Evolutionary conservation across 495 filamentous ascomycete genomes (phyloP).

Genomic region (Neurospora sp.): DNA sequence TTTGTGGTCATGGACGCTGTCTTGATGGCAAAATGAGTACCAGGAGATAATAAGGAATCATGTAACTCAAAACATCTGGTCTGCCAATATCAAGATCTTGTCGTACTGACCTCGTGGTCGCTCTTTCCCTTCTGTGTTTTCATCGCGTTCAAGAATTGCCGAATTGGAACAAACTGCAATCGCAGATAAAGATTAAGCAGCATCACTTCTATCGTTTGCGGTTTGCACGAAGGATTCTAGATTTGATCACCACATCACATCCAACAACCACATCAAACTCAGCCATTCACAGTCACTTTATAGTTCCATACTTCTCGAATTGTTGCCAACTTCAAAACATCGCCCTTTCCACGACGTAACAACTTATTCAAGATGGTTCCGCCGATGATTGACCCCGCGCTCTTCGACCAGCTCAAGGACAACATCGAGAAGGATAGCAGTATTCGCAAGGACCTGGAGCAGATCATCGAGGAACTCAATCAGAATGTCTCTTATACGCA

Average conservation of each 20-base stretch:
- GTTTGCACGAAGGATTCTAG: neutral
- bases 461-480: constrained; percentile 70
- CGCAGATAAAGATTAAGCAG: neutral
- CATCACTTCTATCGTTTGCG: neutral
- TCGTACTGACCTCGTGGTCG: neutral
- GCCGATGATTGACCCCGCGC: constrained; percentile 60
- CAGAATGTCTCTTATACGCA: constrained; percentile 53
- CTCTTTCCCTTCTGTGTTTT: neutral
- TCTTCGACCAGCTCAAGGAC: constrained; percentile 79
- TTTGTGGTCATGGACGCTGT: neutral
- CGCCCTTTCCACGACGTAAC: neutral
- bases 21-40: neutral
- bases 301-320: neutral
- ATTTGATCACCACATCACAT: neutral
- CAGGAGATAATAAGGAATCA: neutral
- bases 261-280: neutral
- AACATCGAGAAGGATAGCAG: constrained; percentile 81
- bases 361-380: constrained; percentile 16
- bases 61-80: neutral
- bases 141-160: neutral
- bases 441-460: constrained; percentile 72
- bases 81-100: neutral
- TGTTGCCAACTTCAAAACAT: neutral
- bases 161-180: neutral
- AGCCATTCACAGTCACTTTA: neutral